Base-by-base conservation (phyloP, 164 flowering plant species). In the Macadamia integrifolia region DNA sequence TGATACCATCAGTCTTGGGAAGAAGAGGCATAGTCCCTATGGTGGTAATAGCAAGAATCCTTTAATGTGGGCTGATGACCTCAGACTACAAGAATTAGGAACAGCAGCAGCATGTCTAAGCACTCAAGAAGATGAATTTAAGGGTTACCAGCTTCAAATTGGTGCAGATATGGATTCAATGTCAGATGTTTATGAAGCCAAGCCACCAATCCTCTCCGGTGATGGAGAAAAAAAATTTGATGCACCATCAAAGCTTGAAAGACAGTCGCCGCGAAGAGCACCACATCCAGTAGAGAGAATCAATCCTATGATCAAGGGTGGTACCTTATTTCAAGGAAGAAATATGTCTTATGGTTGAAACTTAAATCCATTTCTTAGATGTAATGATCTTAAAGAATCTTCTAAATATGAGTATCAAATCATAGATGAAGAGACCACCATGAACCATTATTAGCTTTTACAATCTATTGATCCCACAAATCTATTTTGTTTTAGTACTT, bases 241-340 rank as follows among this genome's bases (percentile, higher is more conserved):
- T 4, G 75, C 70, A 1, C 48, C 75, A 4, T 30, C 72, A 0
- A 86, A 87, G 81, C 81, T 87, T 30, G 90, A 89, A 59, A 82
- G 94, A 83, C 88, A 91, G 18, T 91, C 97, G 1, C 89, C 97
- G 4, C 67, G 86, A 70, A 80, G 90, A 72, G 75, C 72, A 32
- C 70, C 78, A 6, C 71, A 75, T 57, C 62, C 68, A 4, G 32
- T 60, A 0, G 81, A 83, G 15, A 79, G 84, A 74, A 66, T 80
- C 68, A 84, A 70, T 68, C 76, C 85, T 60, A 80, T 83, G 80
- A 84, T 75, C 69, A 84, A 72, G 72, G 70, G 68, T 49, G 80
- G 82, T 58, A 72, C 61, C 65, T 58, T 75, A 74, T 18, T 82
- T 57, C 78, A 68, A 66, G 80, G 77, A 57, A 80, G 90, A 75